These are phyloP conservation scores for Juglanconis juglandina DNA, from an alignment of 2,329 filamentous ascomycete species.

Conservation along the genomic window DNA sequence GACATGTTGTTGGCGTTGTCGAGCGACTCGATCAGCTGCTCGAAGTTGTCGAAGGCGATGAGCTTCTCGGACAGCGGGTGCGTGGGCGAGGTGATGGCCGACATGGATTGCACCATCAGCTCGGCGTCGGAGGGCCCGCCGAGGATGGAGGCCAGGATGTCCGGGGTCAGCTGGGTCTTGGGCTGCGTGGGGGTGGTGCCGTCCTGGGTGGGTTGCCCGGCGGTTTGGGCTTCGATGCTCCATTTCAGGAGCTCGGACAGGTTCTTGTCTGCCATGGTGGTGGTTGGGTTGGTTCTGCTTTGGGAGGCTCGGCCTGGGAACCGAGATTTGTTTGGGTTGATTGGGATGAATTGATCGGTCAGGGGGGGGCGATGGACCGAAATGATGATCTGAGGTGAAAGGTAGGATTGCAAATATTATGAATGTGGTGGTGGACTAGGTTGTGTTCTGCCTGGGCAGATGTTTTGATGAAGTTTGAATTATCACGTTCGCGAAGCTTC, in stretches of 20 bases:
- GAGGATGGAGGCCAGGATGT: conserved; percentile 70
- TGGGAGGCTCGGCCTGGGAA: background rate
- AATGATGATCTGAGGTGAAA: background rate
- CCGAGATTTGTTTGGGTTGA: conserved; percentile 3
- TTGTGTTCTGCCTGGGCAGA: background rate
- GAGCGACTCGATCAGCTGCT: conserved; percentile 85
- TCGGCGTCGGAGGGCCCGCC: conserved; percentile 88
- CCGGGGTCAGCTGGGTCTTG: conserved; percentile 56
- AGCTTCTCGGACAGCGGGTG: conserved; percentile 72
- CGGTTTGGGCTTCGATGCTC: conserved; percentile 29
- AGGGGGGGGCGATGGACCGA: background rate
- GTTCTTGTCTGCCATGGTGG: conserved; percentile 29
- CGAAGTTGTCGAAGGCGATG: conserved; percentile 89
- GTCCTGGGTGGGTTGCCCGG: conserved; percentile 14
- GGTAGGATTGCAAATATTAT: background rate
- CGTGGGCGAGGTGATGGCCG: conserved; percentile 64
- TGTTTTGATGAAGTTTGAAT: conserved; percentile 18
- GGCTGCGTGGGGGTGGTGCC: conserved; percentile 26
- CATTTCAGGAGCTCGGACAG: conserved; percentile 36
- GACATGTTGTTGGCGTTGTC: conserved; percentile 97
- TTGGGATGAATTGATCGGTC: background rate
- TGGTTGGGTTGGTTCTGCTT: background rate
- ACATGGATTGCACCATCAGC: conserved; percentile 83
- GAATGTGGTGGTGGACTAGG: conserved; percentile 1
- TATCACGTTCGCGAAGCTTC: conserved; percentile 30